Conservation (phyloP, 768 basidiomycete genomes). For the Termitomyces sp. region DNA sequence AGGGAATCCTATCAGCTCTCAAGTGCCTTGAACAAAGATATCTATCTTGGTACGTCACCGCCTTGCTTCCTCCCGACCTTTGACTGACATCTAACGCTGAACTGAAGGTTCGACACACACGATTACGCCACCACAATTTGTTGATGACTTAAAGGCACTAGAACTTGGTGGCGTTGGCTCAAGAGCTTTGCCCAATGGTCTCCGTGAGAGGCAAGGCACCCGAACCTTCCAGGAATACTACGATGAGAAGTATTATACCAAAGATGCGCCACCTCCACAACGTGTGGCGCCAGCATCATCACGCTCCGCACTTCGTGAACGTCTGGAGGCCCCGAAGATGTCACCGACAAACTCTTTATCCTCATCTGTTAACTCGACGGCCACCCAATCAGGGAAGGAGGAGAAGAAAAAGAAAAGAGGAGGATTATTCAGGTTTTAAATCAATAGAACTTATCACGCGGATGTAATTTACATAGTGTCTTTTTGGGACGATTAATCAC, state of each 20-base stretch:
- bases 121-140: conserved; percentile 74
- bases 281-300: conserved; percentile 31
- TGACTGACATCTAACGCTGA: not conserved
- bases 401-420: conserved; percentile 78
- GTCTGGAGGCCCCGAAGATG: conserved; percentile 29
- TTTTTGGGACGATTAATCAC: conserved; percentile 10
- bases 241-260: conserved; percentile 71
- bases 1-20: conserved; percentile 83
- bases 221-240: conserved; percentile 70
- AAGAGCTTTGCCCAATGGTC: conserved; percentile 61
- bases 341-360: conserved; percentile 50
- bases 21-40: conserved; percentile 71
- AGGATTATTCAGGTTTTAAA: conserved; percentile 61
- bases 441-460: conserved; percentile 1
- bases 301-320: conserved; percentile 25
- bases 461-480: conserved; percentile 16
- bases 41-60: conserved; percentile 75
- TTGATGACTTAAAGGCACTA: conserved; percentile 83
- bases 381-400: conserved; percentile 31
- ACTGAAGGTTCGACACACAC: conserved; percentile 82
- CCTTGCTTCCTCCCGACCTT: not conserved
- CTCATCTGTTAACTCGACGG: conserved; percentile 34
- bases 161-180: conserved; percentile 87
- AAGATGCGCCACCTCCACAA: conserved; percentile 53
- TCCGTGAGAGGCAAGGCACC: conserved; percentile 41